Evolutionary conservation across 805 yeast genomes (phyloP), one percentile per base, ranked within the genome.

Genomic region (Wickerhamomyces strasburgensis): DNA sequence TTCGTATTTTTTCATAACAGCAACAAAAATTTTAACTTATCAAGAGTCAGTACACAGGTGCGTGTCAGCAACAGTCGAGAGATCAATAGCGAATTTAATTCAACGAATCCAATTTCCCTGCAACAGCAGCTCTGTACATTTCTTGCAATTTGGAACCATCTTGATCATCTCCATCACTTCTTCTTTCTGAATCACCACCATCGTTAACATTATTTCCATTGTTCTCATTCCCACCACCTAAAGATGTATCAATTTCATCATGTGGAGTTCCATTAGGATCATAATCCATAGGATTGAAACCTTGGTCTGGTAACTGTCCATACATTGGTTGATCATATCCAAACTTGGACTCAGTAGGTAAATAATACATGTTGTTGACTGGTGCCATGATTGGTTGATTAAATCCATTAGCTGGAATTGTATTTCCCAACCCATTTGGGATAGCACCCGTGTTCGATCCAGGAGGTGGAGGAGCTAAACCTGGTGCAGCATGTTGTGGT

Each of bases 71-170:
- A n/a, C n/a, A n/a, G n/a, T n/a, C n/a, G n/a, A n/a, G n/a, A n/a
- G n/a, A n/a, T n/a, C n/a, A n/a, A n/a, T n/a, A n/a, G n/a, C n/a
- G n/a, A n/a, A n/a, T 9, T 39, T 34, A 46, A 30, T 39, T 41
- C 43, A 49, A 37, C 10, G 51, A 47, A 34, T 51, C 55, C 29
- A 53, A 31, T 38, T 47, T 51, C 17, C 52, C 54, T 32, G 45
- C 49, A 26, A 44, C 49, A 19, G 56, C 56, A 31, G 57, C 53
- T 34, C 50, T 45, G 41, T 51, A 51, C 51, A 54, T 44, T 32
- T 54, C 54, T 29, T 49, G 49, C 29, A 49, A 31, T 28, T 52
- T 52, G 1, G 51, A 39, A 15, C 37, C 43, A 15, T 40, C 46
- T 25, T 35, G 39, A 19, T 26, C 39, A 23, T 36, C 40, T 29